Evolutionary conservation across 257 asterid species (phyloP).

Genomic region (Primulina huaijiensis): DNA sequence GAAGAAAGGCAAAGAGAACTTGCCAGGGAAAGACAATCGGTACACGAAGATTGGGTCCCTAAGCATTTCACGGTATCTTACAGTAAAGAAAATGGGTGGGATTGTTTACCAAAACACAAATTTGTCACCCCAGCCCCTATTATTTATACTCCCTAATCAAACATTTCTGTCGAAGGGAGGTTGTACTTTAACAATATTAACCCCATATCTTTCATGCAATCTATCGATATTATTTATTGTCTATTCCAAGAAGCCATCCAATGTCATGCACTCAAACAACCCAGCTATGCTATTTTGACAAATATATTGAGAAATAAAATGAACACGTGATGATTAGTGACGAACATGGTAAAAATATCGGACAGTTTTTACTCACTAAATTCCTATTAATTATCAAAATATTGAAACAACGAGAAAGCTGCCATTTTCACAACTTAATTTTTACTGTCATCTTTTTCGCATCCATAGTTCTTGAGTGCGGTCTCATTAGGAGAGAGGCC

Average conservation of each 20-base stretch:
- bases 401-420: not conserved
- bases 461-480: not conserved
- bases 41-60: constrained; percentile 51
- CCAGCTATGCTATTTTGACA: too few species aligned
- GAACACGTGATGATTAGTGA: too few species aligned
- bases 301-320: too few species aligned
- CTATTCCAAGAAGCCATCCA: not conserved
- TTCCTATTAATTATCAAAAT: not conserved
- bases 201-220: not conserved
- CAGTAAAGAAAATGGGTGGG: constrained; percentile 68
- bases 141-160: constrained; percentile 37
- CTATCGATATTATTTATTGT: too few species aligned
- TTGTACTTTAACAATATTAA: not conserved
- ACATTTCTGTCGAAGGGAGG: not conserved
- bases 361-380: not conserved
- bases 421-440: not conserved
- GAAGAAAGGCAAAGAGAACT: constrained; percentile 68
- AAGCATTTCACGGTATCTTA: constrained; percentile 49
- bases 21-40: constrained; percentile 39
- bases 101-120: constrained; percentile 44
- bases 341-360: not conserved
- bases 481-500: not conserved
- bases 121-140: constrained; percentile 66
- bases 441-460: not conserved
- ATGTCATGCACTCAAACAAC: too few species aligned